phyloP scores from a whole-genome alignment of 176 grass and related monocot genomes.

The Paspalum notatum region DNA sequence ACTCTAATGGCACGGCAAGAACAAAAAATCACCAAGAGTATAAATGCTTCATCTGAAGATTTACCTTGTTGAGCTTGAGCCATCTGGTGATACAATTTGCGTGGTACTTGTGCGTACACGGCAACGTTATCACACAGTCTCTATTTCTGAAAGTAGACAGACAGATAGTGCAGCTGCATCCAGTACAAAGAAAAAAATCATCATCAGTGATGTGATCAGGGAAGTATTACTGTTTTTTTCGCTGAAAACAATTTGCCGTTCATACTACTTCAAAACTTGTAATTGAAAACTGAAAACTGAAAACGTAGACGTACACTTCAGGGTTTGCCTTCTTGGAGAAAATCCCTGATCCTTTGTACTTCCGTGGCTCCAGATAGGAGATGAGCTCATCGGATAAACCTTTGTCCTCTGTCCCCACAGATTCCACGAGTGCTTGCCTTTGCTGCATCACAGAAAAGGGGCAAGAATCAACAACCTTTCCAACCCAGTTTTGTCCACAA shows the following conservation, averaged over 20 bases:
- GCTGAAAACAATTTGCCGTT: background rate
- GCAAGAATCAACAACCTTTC: slow-evolving; percentile 25
- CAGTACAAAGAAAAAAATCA: background rate
- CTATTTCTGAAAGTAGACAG: slow-evolving; percentile 53
- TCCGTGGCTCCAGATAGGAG: slow-evolving; percentile 55
- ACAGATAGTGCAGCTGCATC: slow-evolving; percentile 83
- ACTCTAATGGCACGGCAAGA: background rate
- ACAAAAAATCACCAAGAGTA: background rate
- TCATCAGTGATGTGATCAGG: slow-evolving; percentile 17
- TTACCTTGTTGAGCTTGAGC: slow-evolving; percentile 87
- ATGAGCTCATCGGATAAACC: slow-evolving; percentile 79
- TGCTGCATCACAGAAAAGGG: slow-evolving; percentile 44
- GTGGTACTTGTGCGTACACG: slow-evolving; percentile 84
- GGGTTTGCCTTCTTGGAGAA: slow-evolving; percentile 61
- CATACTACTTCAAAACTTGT: background rate
- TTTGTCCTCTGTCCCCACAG: slow-evolving; percentile 63
- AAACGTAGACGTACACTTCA: slow-evolving; percentile 58
- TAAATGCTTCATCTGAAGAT: background rate
- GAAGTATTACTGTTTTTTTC: background rate
- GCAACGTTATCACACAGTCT: slow-evolving; percentile 68
- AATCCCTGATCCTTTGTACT: slow-evolving; percentile 67
- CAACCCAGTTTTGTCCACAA: slow-evolving; percentile 1
- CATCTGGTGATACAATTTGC: slow-evolving; percentile 56
- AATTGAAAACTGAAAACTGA: slow-evolving; percentile 6
- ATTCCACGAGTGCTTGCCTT: slow-evolving; percentile 67